These are phyloP conservation scores for Penicillium capsulatum DNA, from an alignment of 2,329 filamentous ascomycete genomes.

Conservation along the genomic window DNA sequence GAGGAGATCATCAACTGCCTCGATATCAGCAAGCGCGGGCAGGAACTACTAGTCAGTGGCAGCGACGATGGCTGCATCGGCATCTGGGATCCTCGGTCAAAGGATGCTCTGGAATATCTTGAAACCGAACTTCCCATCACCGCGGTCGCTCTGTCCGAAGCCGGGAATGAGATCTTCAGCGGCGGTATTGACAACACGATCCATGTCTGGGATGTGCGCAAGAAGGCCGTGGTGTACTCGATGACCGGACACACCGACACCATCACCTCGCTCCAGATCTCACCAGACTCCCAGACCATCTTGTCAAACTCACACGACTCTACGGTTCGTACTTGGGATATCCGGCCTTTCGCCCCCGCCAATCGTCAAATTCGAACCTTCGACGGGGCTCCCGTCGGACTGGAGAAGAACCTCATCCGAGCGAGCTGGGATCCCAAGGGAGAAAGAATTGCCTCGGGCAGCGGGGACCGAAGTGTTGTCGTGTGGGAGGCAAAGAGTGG, in stretches of 20 bases:
- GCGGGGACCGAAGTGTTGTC: conserved; percentile 83
- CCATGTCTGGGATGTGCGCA: conserved; percentile 93
- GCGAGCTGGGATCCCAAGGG: conserved; percentile 87
- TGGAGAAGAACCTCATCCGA: conserved; percentile 87
- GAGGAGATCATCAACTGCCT: conserved; percentile 93
- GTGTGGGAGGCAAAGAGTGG: conserved; percentile 87
- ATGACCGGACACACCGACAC: conserved; percentile 90
- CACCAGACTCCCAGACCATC: conserved; percentile 84
- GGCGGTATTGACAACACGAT: conserved; percentile 97
- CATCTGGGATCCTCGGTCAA: conserved; percentile 92
- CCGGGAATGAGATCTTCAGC: conserved; percentile 90
- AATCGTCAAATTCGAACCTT: conserved; percentile 82
- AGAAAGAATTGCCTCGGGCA: conserved; percentile 81
- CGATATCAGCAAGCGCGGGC: conserved; percentile 82
- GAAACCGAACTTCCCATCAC: conserved; percentile 91
- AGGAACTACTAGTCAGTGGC: conserved; percentile 84
- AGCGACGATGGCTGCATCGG: conserved; percentile 92
- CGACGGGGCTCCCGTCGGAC: conserved; percentile 79
- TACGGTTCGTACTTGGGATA: conserved; percentile 92
- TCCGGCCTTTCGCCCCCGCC: conserved; percentile 85
- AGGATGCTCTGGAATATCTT: conserved; percentile 81
- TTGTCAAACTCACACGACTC: conserved; percentile 92
- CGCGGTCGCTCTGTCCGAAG: conserved; percentile 83
- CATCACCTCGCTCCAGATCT: conserved; percentile 83
- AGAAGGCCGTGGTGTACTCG: conserved; percentile 81